Evolutionary conservation across 2,329 filamentous ascomycete genomes (phyloP).

Genomic region (Leptographium lundbergii): DNA sequence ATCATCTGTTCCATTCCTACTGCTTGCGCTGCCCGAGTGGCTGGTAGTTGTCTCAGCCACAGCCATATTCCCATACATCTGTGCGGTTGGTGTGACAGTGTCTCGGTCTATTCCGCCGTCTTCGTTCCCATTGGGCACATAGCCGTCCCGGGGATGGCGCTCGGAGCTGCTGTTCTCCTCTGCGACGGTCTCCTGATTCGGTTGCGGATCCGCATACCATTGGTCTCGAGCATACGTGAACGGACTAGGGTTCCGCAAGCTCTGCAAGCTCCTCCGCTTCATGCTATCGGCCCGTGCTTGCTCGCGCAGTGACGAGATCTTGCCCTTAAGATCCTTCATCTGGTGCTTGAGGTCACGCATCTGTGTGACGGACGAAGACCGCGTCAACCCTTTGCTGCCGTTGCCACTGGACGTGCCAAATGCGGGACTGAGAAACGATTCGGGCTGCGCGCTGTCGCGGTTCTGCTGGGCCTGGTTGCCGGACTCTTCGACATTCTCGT

Average conservation of each 20-base stretch:
- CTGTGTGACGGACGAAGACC: conserved; percentile 61
- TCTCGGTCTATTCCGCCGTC: conserved; percentile 9
- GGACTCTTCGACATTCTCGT: conserved; percentile 25
- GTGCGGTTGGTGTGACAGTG: background rate
- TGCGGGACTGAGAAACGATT: conserved; percentile 31
- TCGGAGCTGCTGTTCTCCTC: conserved; percentile 13
- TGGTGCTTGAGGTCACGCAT: conserved; percentile 67
- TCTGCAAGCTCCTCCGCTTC: conserved; percentile 64
- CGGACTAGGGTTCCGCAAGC: conserved; percentile 61
- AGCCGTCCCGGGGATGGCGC: conserved; percentile 15
- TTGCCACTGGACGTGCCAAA: conserved; percentile 21
- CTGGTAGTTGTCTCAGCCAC: conserved; percentile 3
- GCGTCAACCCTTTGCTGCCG: conserved; percentile 37
- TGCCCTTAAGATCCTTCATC: conserved; percentile 73
- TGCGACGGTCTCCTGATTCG: background rate
- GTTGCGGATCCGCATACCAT: conserved; percentile 27
- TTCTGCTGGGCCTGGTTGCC: conserved; percentile 2
- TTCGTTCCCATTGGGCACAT: conserved; percentile 17
- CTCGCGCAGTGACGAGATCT: conserved; percentile 68
- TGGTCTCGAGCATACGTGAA: conserved; percentile 59
- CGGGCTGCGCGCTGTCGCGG: conserved; percentile 20
- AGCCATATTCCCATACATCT: background rate
- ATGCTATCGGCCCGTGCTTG: conserved; percentile 69
- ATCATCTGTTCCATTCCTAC: conserved; percentile 12
- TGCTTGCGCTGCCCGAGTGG: conserved; percentile 1